Evolutionary conservation across 305 asterid genomes (phyloP).

Genomic region (Fraxinus platypoda): DNA sequence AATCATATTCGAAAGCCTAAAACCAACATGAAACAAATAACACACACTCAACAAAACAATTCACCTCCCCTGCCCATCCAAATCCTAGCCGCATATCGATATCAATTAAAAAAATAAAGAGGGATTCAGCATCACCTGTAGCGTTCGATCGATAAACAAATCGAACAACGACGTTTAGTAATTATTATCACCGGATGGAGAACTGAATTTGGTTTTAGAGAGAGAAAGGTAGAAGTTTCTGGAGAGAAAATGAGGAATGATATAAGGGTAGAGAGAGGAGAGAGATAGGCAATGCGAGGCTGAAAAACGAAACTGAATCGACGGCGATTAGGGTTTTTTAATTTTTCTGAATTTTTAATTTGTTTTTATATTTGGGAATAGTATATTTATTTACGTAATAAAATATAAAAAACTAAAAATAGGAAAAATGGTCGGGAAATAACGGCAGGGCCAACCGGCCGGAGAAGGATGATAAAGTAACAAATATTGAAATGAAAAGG

Average conservation of each 20-base stretch:
- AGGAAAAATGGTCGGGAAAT: background rate
- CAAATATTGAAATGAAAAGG: background rate
- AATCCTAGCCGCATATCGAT: constrained; percentile 35
- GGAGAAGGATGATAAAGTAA: background rate
- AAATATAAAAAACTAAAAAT: background rate
- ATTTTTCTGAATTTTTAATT: background rate
- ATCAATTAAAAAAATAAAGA: constrained; percentile 27
- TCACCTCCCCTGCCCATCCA: constrained; percentile 19
- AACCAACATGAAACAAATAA: background rate
- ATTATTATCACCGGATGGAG: constrained; percentile 25
- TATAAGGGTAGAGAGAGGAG: constrained; percentile 17
- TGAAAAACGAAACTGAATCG: constrained; percentile 51
- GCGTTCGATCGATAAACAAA: constrained; percentile 15
- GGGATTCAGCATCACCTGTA: constrained; percentile 26
- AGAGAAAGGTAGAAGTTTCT: constrained; percentile 24
- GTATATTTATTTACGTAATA: background rate
- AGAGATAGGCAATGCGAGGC: constrained; percentile 56
- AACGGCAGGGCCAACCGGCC: background rate
- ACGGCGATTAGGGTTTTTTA: constrained; percentile 55
- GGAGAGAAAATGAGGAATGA: constrained; percentile 21
- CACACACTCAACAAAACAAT: background rate
- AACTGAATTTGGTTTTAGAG: constrained; percentile 29
- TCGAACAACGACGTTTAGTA: constrained; percentile 23
- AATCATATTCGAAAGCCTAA: constrained; percentile 15
- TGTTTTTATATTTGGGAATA: background rate